Percentiles rank a stretch among this genome's conserved stretches.
These are phyloP conservation scores for Nannochloropsis granulata DNA, from an alignment of 108 stramenopile species.

Conservation along the genomic window DNA sequence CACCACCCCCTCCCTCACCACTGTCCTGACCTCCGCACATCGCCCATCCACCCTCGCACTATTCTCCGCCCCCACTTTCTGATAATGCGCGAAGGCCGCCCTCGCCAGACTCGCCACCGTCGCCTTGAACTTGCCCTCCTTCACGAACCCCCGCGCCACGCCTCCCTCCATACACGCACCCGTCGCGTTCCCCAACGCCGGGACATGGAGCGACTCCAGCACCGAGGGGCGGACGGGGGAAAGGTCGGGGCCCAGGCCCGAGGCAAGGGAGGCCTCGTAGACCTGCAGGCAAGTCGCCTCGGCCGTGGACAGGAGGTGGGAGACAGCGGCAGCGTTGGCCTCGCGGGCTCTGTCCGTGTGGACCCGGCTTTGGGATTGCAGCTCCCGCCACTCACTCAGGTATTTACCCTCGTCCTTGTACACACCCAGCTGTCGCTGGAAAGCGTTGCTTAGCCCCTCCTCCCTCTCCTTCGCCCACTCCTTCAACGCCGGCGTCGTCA, in stretches of 20 bases:
- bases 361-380: not conserved
- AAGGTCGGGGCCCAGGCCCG: not conserved
- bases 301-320: not conserved
- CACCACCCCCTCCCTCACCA: not conserved
- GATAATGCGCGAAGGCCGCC: not conserved
- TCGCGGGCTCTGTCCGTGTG: not conserved
- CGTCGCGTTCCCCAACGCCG: not conserved
- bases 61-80: not conserved
- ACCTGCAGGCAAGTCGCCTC: not conserved
- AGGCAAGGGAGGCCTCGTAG: not conserved
- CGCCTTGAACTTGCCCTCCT: not conserved
- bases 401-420: not conserved
- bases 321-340: not conserved
- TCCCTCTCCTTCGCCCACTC: not conserved
- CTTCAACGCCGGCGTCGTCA: not conserved
- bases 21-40: not conserved
- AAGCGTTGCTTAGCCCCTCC: not conserved
- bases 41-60: not conserved
- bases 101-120: not conserved
- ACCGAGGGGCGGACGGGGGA: not conserved
- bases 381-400: not conserved
- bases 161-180: not conserved
- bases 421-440: not conserved
- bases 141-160: not conserved
- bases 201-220: not conserved